Evolutionary conservation across 179 eudicot species (phyloP), one percentile per base, ranked within the genome.

Genomic region (Actinidia chinensis): DNA sequence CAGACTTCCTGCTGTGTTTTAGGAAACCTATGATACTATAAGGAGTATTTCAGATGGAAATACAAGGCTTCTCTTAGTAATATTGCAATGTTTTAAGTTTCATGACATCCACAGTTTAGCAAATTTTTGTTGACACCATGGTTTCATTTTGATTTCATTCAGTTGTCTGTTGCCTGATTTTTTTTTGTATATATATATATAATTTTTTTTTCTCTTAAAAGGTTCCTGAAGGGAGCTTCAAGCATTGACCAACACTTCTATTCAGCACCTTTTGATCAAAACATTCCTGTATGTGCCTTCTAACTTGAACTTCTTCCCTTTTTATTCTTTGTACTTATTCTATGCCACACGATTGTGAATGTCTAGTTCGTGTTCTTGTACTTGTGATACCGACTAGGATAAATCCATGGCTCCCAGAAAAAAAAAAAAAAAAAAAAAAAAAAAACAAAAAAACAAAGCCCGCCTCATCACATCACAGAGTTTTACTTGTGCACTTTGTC

Each of bases 161-260:
- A 46, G 59, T 36, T 54, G 28, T 6, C 4, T 17, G 28, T 40
- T 66, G 33, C 22, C 71, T 76, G 65, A 82, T 59, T 47, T 9
- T 28, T 28, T 28, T 28, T 28, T 28, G 33, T 28, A 28, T 28
- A 28, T 28, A 28, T 28, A 60, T 46, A 2, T 61, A 8, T 67
- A 15, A 54, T 68, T 76, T 42, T 23, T 69, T 25, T 70, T 82
- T 55, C 68, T 81, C 33, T 56, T 83, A 14, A 22, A 79, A 96
- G 99, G 91, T 96, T 96, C 85, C 87, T 96, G 71, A 83, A 84
- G 76, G 99, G 99, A 82, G 99, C 99, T 86, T 88, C 94, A 81
- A 92, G 97, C 83, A 87, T 96, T 78, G 99, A 96, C 85, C 92
- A 90, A 67, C 98, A 96, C 78, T 94, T 94, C 87, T 71, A 73